Conservation (phyloP, 2,329 filamentous ascomycete genomes). For the Lachnellula willkommii region DNA sequence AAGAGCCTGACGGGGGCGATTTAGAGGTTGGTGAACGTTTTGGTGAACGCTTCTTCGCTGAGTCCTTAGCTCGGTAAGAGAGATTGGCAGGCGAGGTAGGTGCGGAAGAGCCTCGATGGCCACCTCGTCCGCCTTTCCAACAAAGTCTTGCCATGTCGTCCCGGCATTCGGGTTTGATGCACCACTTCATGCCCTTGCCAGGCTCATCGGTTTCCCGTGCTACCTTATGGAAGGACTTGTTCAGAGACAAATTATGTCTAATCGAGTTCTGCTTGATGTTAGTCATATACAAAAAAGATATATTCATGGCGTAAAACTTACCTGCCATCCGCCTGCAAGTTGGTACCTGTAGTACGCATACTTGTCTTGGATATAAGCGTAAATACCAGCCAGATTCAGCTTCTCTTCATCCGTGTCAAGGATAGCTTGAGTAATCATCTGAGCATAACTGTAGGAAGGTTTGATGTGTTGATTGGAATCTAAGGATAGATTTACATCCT, state of each 20-base stretch:
- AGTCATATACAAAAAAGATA: slow-evolving; percentile 17
- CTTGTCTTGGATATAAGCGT: slow-evolving; percentile 82
- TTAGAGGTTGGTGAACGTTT: slow-evolving; percentile 45
- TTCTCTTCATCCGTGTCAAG: slow-evolving; percentile 81
- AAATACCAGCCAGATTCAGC: slow-evolving; percentile 86
- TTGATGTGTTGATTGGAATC: slow-evolving; percentile 89
- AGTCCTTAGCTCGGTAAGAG: slow-evolving; percentile 51
- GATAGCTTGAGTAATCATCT: slow-evolving; percentile 95
- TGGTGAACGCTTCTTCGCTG: slow-evolving; percentile 52
- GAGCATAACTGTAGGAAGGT: slow-evolving; percentile 92
- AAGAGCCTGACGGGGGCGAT: slow-evolving; percentile 51
- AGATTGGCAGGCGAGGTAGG: slow-evolving; percentile 59
- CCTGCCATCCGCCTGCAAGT: slow-evolving; percentile 78
- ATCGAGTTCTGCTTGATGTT: slow-evolving; percentile 71
- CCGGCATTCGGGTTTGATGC: slow-evolving; percentile 75
- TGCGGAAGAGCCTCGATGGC: slow-evolving; percentile 62
- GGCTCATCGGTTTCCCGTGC: slow-evolving; percentile 90
- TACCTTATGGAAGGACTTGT: slow-evolving; percentile 91
- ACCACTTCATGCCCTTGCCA: slow-evolving; percentile 99
- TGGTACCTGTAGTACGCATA: slow-evolving; percentile 91
- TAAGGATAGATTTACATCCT: slow-evolving; percentile 68
- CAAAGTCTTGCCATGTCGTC: slow-evolving; percentile 70
- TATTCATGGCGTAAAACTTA: slow-evolving; percentile 38
- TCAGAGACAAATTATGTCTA: slow-evolving; percentile 89
- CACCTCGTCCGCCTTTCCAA: slow-evolving; percentile 55